Base-by-base conservation (phyloP, 2,329 filamentous ascomycete genomes). In the Cryphonectria parasitica region DNA sequence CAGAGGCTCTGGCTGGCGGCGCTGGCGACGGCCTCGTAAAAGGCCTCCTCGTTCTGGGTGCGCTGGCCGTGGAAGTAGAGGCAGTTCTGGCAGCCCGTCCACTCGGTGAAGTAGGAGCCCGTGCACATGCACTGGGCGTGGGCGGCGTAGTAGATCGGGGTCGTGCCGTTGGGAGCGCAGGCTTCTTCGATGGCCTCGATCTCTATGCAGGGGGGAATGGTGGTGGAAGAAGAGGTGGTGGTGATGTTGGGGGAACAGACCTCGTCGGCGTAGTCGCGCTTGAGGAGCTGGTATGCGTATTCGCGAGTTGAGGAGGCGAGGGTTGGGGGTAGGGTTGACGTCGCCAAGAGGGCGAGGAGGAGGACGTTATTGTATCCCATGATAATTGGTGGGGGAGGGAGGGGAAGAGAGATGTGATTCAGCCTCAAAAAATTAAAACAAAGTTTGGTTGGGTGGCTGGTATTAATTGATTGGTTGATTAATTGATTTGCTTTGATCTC, bases 41-140 rank as follows among this genome's bases (percentile, higher is more conserved):
- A 79, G 15, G 72, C 73, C 34, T 77, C 74, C 68, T 80, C 79
- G 25, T 76, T 78, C 72, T 79, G 77, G 36, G 77, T 79, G 58
- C 81, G 80, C 10, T 78, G 77, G 62, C 82, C 83, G 74, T 84
- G 82, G 19, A 80, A 75, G 58, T 76, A 77, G 19, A 83, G 77
- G 73, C 83, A 85, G 43, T 78, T 71, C 43, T 82, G 79, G 75
- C 83, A 85, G 66, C 78, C 80, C 13, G 77, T 68, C 82, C 82
- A 84, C 71, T 83, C 80, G 39, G 72, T 52, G 75, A 85, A 85
- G 77, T 79, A 84, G 69, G 77, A 80, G 52, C 83, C 80, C 13
- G 75, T 75, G 76, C 83, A 85, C 77, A 84, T 82, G 76, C 83
- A 83, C 74, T 78, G 72, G 60, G 77, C 77, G 72, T 81, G 78